A percentile compares a stretch with the other conserved stretches of the same genome.
phyloP scores from a whole-genome alignment of 2,329 filamentous ascomycete genomes.

The Ophiosphaerella korrae region DNA sequence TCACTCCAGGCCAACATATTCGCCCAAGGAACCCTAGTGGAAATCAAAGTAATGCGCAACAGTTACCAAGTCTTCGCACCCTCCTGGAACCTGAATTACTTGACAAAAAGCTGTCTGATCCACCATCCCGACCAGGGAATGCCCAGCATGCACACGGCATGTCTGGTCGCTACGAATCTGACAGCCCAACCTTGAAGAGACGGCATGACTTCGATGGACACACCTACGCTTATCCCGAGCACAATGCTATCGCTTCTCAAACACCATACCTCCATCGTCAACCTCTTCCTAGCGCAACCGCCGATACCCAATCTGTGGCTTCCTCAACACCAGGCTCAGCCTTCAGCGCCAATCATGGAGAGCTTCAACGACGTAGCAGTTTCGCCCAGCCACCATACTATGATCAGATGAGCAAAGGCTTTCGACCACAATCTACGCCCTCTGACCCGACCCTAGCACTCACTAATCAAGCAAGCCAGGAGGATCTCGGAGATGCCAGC shows the following conservation, averaged over 20 bases:
- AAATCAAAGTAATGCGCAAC: constrained; percentile 36
- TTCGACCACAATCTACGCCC: constrained; percentile 31
- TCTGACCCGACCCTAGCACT: constrained; percentile 27
- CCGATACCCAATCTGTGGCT: constrained; percentile 27
- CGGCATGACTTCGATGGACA: constrained; percentile 42
- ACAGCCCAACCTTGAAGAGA: constrained; percentile 44
- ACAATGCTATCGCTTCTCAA: constrained; percentile 36
- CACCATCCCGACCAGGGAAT: constrained; percentile 26
- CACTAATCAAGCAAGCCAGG: constrained; percentile 25
- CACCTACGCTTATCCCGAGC: constrained; percentile 31
- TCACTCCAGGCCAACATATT: constrained; percentile 29
- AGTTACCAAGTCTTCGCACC: constrained; percentile 46
- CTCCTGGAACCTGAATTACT: constrained; percentile 45
- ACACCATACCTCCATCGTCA: constrained; percentile 35
- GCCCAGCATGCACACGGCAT: constrained; percentile 21
- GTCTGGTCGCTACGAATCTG: constrained; percentile 35
- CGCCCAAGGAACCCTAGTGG: constrained; percentile 32
- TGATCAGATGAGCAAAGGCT: constrained; percentile 24
- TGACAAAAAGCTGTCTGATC: constrained; percentile 37
- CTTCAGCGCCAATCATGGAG: constrained; percentile 24
- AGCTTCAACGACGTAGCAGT: constrained; percentile 30
- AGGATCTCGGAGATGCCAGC: constrained; percentile 36
- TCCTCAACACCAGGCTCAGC: constrained; percentile 31
- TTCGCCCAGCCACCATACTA: constrained; percentile 27
- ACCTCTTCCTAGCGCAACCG: constrained; percentile 20